These are phyloP conservation scores for Citropsis articulata DNA, from an alignment of 345 rosid genomes.

Conservation along the genomic window DNA sequence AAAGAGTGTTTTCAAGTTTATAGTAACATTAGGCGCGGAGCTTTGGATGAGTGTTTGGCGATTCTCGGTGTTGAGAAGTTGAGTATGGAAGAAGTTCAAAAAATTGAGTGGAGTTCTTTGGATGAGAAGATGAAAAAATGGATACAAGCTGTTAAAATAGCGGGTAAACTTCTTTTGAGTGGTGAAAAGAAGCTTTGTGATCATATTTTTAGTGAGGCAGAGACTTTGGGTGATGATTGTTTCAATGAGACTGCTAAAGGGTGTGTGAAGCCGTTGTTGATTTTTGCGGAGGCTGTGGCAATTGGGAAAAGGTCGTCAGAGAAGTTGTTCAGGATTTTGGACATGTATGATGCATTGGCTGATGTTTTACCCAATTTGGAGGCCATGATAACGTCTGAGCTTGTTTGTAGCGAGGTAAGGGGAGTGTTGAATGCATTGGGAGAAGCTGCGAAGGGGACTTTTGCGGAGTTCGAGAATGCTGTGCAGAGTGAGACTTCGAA, in stretches of 20 bases:
- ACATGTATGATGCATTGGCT: conserved; percentile 82
- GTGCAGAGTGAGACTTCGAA: conserved; percentile 68
- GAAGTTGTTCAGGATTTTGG: conserved; percentile 91
- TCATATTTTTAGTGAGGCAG: conserved; percentile 58
- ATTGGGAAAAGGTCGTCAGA: conserved; percentile 81
- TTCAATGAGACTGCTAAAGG: conserved; percentile 85
- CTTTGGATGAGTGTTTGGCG: conserved; percentile 74
- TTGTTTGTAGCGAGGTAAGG: conserved; percentile 55
- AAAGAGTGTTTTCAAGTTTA: conserved; percentile 95
- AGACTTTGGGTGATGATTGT: conserved; percentile 62
- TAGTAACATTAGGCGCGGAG: conserved; percentile 70
- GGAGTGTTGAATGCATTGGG: conserved; percentile 66
- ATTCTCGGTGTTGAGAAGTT: conserved; percentile 85
- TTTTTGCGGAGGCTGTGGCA: conserved; percentile 88
- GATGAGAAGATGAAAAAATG: conserved; percentile 99
- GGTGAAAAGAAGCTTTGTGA: conserved; percentile 86
- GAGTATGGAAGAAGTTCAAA: conserved; percentile 94
- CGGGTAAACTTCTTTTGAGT: conserved; percentile 61
- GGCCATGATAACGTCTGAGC: conserved; percentile 58
- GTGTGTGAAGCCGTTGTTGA: conserved; percentile 83
- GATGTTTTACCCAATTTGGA: conserved; percentile 55
- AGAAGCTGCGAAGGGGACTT: conserved; percentile 80
- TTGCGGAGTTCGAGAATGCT: conserved; percentile 84
- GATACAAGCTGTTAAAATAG: conserved; percentile 81
- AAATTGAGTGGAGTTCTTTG: conserved; percentile 81